Evolutionary conservation across 441 rosid genomes (phyloP), one percentile per base, ranked within the genome.

Genomic region (Populus hybrid): DNA sequence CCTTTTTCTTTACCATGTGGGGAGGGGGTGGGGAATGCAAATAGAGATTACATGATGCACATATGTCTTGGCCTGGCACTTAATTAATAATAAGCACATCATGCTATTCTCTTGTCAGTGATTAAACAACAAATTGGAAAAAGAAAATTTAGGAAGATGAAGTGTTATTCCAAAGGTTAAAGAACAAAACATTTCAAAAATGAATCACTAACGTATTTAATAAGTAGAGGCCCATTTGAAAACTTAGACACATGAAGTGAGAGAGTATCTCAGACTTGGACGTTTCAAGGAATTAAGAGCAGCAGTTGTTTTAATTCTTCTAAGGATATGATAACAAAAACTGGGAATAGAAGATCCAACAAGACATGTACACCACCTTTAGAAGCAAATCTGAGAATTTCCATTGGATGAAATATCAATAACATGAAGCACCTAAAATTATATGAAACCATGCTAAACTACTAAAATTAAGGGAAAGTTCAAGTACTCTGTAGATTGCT

Each of bases 401-500:
- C 57, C 57, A 46, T 14, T 46, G 57, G 20, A 46, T 46, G 12
- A 24, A 11, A 57, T 5, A 42, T 32, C 26, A 67, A 64, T 28
- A 18, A 67, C 26, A 36, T 12, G 54, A 18, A 9, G 42, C 9
- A n/a, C 23, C 65, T 24, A 54, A 3, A 67, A 46, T 46, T 46
- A 46, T 46, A 46, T 46, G 57, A 35, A 21, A 64, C 40, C 42
- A 68, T 16, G 66, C 30, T 6, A 67, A 46, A 46, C 57, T 46
- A 68, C 10, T 50, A 66, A 75, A 59, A 30, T 70, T 63, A 74
- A 76, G 67, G 68, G 66, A 42, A 81, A 36, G 36, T 50, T 63
- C 9, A 78, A 14, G 26, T 95, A 97, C 99, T 95, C 93, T 70
- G 84, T 90, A 73, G 88, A 83, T 81, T 77, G 69, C 79, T 85